Percentiles rank a stretch among this genome's conserved stretches.
phyloP scores from a whole-genome alignment of 2,329 filamentous ascomycete species.

The Botrytis squamosa region DNA sequence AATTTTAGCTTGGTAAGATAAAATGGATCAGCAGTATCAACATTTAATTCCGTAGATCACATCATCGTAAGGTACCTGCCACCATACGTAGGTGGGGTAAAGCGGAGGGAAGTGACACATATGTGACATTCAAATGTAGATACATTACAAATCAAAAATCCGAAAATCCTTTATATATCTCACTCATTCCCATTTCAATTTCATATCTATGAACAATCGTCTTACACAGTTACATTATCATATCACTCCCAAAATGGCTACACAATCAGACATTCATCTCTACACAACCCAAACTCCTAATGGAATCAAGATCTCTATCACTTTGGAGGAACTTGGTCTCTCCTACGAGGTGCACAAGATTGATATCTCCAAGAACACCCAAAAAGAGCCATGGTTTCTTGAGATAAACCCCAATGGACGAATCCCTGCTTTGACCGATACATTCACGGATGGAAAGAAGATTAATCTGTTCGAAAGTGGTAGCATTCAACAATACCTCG shows the following conservation, averaged over 20 bases:
- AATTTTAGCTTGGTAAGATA: not conserved
- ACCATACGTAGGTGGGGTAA: not conserved
- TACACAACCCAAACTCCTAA: constrained; percentile 79
- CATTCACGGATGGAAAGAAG: constrained; percentile 66
- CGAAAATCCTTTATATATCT: not conserved
- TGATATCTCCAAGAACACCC: constrained; percentile 70
- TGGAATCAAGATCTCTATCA: constrained; percentile 85
- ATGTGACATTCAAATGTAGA: not conserved
- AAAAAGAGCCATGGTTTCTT: constrained; percentile 85
- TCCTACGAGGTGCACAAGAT: constrained; percentile 76
- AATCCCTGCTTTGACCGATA: constrained; percentile 84
- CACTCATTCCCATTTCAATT: not conserved
- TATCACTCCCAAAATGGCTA: constrained; percentile 44
- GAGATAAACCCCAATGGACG: constrained; percentile 91
- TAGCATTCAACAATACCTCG: constrained; percentile 80
- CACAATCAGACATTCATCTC: constrained; percentile 37
- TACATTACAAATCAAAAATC: constrained; percentile 15
- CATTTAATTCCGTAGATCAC: not conserved
- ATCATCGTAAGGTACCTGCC: not conserved
- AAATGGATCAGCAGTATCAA: not conserved
- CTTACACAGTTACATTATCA: constrained; percentile 27
- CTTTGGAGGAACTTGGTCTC: constrained; percentile 79
- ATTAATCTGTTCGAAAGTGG: constrained; percentile 83
- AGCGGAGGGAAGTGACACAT: not conserved
- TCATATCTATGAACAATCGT: constrained; percentile 28